Evolutionary conservation across 106 monocot species (phyloP), one percentile per base, ranked within the genome.

Genomic region (Dendrobium huoshanense): DNA sequence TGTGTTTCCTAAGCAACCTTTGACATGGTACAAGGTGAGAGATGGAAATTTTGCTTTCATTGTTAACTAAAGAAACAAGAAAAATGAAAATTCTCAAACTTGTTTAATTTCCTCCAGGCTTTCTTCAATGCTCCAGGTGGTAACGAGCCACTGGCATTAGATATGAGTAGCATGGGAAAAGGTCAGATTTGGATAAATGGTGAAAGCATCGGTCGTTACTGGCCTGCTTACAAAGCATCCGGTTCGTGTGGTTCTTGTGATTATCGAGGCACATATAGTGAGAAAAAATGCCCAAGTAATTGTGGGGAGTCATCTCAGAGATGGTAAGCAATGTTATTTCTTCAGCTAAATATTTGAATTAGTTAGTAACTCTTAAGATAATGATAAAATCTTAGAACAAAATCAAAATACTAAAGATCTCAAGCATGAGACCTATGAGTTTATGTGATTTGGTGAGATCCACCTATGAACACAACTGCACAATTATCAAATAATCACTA

Each of bases 111-210:
- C 43, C 45, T 37, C 56, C 72, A 90, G 90, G 68, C 87, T 44
- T 79, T 75, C 61, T 90, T 90, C 79, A 79, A 84, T 82, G 86
- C 85, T 47, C 90, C 90, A 44, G 82, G 48, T 44, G 90, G 90
- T 25, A 76, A 82, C 75, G 88, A 84, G 11, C 90, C 90, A 47
- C 79, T 90, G 79, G 88, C 88, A 55, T 78, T 90, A 29, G 90
- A 90, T 70, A 88, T 90, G 90, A 61, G 64, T 5, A 88, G 84
- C 79, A 88, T 90, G 90, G 87, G 86, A 45, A 90, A 90, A 82
- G 90, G 90, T 54, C 86, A 88, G 75, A 77, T 88, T 64, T 90
- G 90, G 90, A 81, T 90, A 54, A 90, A 90, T 70, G 90, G 90
- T 9, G 80, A 79, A 59, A 86, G 85, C 55, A 86, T 90, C 27